Conservation (phyloP, 2,329 filamentous ascomycete species). For the Diplodia seriata region DNA sequence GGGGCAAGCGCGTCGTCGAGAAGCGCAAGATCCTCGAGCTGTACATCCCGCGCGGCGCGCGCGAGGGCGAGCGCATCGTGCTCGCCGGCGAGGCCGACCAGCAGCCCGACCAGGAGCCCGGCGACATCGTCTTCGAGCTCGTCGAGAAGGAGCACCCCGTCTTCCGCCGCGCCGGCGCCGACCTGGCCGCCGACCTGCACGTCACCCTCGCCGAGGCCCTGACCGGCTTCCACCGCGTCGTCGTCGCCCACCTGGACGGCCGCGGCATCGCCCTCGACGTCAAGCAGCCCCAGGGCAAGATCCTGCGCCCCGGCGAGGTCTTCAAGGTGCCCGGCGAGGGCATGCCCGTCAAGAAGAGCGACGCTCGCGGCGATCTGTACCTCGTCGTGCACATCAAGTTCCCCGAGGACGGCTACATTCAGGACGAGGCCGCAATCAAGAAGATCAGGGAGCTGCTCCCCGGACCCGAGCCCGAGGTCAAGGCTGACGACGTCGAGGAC, state of each 20-base stretch:
- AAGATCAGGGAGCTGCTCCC: constrained; percentile 79
- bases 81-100: constrained; percentile 95
- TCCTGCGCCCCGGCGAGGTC: constrained; percentile 82
- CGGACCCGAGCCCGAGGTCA: constrained; percentile 57
- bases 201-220: constrained; percentile 85
- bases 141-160: constrained; percentile 80
- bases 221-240: constrained; percentile 86
- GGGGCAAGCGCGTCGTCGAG: constrained; percentile 84
- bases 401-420: constrained; percentile 83
- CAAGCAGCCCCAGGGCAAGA: constrained; percentile 72
- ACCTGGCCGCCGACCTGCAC: constrained; percentile 81
- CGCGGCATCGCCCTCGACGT: constrained; percentile 84
- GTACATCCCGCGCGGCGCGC: constrained; percentile 85
- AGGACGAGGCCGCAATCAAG: constrained; percentile 71
- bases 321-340: constrained; percentile 88
- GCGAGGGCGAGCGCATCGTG: constrained; percentile 85
- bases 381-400: constrained; percentile 86
- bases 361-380: constrained; percentile 85
- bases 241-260: constrained; percentile 91
- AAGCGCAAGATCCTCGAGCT: constrained; percentile 95
- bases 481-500: constrained; percentile 77
- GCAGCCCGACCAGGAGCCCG: constrained; percentile 83
- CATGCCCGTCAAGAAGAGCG: constrained; percentile 90
- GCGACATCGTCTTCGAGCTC: constrained; percentile 90
- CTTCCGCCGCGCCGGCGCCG: constrained; percentile 83